phyloP scores from a whole-genome alignment of 306 rosid species.

The Malus asiatica region DNA sequence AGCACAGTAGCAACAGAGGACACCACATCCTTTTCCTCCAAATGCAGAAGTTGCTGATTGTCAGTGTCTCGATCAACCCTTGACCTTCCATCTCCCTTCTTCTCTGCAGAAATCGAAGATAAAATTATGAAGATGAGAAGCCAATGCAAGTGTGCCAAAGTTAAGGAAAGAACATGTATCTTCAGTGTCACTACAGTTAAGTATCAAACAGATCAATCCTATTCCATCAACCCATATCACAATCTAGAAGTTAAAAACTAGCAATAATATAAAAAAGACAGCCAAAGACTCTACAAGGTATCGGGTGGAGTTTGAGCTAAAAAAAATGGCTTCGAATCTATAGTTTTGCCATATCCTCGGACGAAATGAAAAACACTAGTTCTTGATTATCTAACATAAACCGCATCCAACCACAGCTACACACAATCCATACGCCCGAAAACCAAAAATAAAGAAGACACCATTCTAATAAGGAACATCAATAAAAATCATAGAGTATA shows the following conservation, averaged over 20 bases:
- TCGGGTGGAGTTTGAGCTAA: not conserved
- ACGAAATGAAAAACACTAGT: not conserved
- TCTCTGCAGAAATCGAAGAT: constrained; percentile 45
- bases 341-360: not conserved
- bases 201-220: not conserved
- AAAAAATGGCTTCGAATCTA: not conserved
- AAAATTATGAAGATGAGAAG: not conserved
- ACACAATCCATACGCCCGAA: not conserved
- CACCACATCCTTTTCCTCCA: constrained; percentile 98
- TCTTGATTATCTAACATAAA: not conserved
- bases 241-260: not conserved
- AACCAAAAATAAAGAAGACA: not conserved
- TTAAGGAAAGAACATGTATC: not conserved
- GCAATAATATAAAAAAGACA: not conserved
- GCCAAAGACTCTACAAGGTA: not conserved
- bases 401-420: not conserved
- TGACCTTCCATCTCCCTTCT: constrained; percentile 81
- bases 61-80: constrained; percentile 86
- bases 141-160: not conserved
- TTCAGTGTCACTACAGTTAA: not conserved
- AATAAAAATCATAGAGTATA: no score
- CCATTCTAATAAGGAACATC: not conserved
- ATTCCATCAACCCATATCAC: no score
- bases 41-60: constrained; percentile 74
- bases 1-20: constrained; percentile 97